Evolutionary conservation across 2,329 filamentous ascomycete species (phyloP).

Genomic region (Zymoseptoria crescenta): DNA sequence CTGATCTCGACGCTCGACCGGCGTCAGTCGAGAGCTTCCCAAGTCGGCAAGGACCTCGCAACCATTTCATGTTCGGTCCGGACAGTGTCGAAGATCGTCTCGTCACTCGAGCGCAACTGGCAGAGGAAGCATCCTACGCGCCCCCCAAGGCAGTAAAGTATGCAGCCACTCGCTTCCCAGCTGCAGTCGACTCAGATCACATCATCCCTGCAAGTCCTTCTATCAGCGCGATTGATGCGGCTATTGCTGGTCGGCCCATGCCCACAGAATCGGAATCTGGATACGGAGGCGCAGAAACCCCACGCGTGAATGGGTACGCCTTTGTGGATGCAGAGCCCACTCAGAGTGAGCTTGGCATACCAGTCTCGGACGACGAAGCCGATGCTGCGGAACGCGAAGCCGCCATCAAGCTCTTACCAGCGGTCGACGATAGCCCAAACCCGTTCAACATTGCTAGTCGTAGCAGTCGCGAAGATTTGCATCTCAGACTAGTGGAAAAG

Average conservation of each 20-base stretch:
- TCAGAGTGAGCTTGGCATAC: constrained; percentile 49
- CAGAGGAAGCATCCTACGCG: constrained; percentile 63
- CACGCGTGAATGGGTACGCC: constrained; percentile 83
- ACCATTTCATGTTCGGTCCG: constrained; percentile 78
- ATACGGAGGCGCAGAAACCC: constrained; percentile 66
- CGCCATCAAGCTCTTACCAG: constrained; percentile 36
- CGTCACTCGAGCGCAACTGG: constrained; percentile 57
- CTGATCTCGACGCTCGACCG: constrained; percentile 61
- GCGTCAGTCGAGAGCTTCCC: constrained; percentile 72
- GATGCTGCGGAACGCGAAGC: constrained; percentile 30
- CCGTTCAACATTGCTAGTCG: constrained; percentile 74
- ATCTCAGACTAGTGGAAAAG: constrained; percentile 78
- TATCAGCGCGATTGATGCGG: constrained; percentile 73
- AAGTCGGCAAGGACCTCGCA: constrained; percentile 54
- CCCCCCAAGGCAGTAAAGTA: constrained; percentile 72
- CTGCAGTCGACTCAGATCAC: constrained; percentile 23
- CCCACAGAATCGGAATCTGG: constrained; percentile 53
- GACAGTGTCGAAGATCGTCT: constrained; percentile 51
- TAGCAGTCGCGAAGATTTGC: constrained; percentile 69
- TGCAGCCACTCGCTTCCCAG: constrained; percentile 66
- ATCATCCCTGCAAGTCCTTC: constrained; percentile 66
- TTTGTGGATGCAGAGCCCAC: constrained; percentile 78
- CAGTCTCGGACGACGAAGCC: constrained; percentile 27
- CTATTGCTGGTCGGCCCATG: constrained; percentile 66
- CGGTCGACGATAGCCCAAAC: constrained; percentile 50